Evolutionary conservation across 1,139 yeast genomes (phyloP).

Genomic region (Taphrina betulina): DNA sequence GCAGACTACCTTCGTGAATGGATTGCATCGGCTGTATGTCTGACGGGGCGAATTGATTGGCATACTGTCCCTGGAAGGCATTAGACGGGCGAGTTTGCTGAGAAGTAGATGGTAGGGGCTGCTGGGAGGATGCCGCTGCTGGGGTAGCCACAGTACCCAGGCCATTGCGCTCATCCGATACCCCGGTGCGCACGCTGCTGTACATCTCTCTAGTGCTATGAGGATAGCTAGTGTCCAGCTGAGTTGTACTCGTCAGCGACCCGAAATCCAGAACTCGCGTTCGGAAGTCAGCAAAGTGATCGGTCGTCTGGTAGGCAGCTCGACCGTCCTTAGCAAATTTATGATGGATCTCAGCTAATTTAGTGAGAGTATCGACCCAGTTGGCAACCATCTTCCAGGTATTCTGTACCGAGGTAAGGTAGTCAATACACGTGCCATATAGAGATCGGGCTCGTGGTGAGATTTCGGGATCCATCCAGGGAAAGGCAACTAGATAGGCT

Average conservation of each 20-base stretch:
- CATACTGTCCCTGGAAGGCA: not conserved
- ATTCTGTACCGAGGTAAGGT: slow-evolving; percentile 13
- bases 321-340: slow-evolving; percentile 24
- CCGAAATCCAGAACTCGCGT: slow-evolving; percentile 29
- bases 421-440: slow-evolving; percentile 6
- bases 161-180: not conserved
- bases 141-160: not conserved
- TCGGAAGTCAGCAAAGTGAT: slow-evolving; percentile 28
- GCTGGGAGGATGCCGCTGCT: not conserved
- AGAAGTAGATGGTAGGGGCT: not conserved
- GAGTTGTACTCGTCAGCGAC: slow-evolving; percentile 14
- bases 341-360: slow-evolving; percentile 19
- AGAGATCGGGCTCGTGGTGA: slow-evolving; percentile 22
- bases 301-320: slow-evolving; percentile 11
- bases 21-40: slow-evolving; percentile 9
- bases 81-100: not conserved
- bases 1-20: slow-evolving; percentile 27
- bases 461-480: slow-evolving; percentile 23
- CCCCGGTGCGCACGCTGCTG: slow-evolving; percentile 20
- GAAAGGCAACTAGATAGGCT: slow-evolving; percentile 22
- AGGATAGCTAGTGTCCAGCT: slow-evolving; percentile 19
- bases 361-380: slow-evolving; percentile 25
- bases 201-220: slow-evolving; percentile 20
- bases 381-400: slow-evolving; percentile 29
- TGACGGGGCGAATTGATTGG: slow-evolving; percentile 10